These are phyloP conservation scores for Chlorophyllum brunneum DNA, from an alignment of 768 basidiomycete genomes.

Conservation along the genomic window DNA sequence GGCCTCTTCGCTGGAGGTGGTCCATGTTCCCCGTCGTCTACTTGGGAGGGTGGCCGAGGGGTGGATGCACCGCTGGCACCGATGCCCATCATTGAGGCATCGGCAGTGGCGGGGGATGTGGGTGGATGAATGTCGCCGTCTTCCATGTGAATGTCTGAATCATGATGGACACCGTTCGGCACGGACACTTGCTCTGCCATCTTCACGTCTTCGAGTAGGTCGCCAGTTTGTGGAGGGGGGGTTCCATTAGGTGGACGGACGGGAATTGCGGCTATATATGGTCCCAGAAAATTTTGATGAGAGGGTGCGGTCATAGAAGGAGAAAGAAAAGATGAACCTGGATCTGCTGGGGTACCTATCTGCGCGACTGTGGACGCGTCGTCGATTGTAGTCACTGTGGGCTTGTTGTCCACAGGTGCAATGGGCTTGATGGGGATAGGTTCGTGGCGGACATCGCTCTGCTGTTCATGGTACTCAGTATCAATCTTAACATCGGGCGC, in stretches of 20 bases:
- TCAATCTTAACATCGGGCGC: conserved; percentile 59
- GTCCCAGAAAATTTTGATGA: conserved; percentile 16
- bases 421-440: conserved; percentile 46
- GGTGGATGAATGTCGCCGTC: conserved; percentile 35
- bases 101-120: conserved; percentile 34
- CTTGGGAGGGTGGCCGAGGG: conserved; percentile 28
- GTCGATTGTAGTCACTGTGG: conserved; percentile 24
- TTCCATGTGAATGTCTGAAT: conserved; percentile 41
- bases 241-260: conserved; percentile 43
- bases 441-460: conserved; percentile 66
- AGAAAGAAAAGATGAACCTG: conserved; percentile 32
- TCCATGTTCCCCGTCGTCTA: conserved; percentile 52
- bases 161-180: conserved; percentile 31
- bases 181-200: conserved; percentile 42
- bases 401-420: conserved; percentile 28
- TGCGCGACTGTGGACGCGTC: conserved; percentile 43
- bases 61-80: conserved; percentile 32
- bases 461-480: conserved; percentile 56
- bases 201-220: conserved; percentile 50
- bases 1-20: conserved; percentile 85
- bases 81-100: conserved; percentile 35
- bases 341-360: conserved; percentile 41
- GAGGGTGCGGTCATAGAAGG: conserved; percentile 19
- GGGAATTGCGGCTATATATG: conserved; percentile 37
- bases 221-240: conserved; percentile 36